Evolutionary conservation across 805 yeast species (phyloP), one percentile per base, ranked within the genome.

Genomic region (Metschnikowia lochheadii): DNA sequence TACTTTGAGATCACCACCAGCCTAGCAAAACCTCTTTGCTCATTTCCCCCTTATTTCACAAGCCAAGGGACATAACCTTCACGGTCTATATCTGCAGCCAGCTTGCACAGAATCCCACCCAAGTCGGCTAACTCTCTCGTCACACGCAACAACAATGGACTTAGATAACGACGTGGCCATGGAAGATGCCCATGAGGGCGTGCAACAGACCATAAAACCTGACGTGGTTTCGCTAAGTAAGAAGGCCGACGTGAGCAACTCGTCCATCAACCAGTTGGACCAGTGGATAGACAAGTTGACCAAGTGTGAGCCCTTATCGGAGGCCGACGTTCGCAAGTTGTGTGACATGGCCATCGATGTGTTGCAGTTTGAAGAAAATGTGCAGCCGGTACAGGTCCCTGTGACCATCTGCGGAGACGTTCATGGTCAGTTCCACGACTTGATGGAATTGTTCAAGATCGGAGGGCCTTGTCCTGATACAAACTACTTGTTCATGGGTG

Each of bases 361-460:
- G 33, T 73, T 91, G 61, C 95, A 89, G 67, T 85, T 83, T 59
- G 97, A 91, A 73, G 91, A 88, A 60, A 92, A 94, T 65, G 96
- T 92, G 46, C 97, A 92, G 72, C 96, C 96, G 1, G 97, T 92
- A 43, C 83, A 82, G 55, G 92, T 90, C 7, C 99, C 99, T 5
- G 98, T 94, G 34, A 92, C 98, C 17, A 90, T 91, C 57, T 92
- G 97, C 75, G 97, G 97, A 58, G 97, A 90, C 69, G 92, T 90
- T 49, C 97, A 90, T 66, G 97, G 97, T 38, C 97, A 90, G 69
- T 91, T 90, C 67, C 97, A 91, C 66, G 97, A 90, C 73, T 76
- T 90, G 66, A 87, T 89, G 84, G 97, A 90, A 68, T 75, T 90
- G 52, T 91, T 90, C 70, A 88, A 89, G 63, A 90, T 90, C 62